A percentile compares a stretch with the other conserved stretches of the same genome.
Conservation (phyloP, 2,329 filamentous ascomycete species). For the Calonectria ilicicola region DNA sequence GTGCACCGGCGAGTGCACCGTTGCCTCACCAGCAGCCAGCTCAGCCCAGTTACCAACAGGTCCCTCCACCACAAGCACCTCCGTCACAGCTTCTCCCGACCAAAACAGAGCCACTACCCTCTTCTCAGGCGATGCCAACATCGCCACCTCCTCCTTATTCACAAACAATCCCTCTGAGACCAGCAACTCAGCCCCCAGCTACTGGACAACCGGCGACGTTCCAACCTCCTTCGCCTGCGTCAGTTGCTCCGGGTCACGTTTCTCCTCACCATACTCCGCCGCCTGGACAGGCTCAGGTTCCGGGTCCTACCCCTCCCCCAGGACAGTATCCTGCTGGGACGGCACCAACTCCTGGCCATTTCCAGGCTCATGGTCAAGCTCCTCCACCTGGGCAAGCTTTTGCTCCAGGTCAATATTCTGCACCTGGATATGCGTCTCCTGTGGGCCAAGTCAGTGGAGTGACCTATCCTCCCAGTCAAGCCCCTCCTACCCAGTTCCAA, state of each 20-base stretch:
- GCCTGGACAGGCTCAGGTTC: not conserved
- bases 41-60: constrained; percentile 23
- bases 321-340: not conserved
- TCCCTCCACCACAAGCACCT: constrained; percentile 15
- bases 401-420: not conserved
- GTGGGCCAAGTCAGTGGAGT: not conserved
- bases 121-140: constrained; percentile 21
- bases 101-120: constrained; percentile 17
- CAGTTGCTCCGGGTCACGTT: constrained; percentile 14
- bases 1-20: constrained; percentile 9
- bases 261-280: constrained; percentile 22
- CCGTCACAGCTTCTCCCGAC: constrained; percentile 22
- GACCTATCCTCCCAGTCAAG: not conserved
- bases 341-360: not conserved
- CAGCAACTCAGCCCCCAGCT: constrained; percentile 27
- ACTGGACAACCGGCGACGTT: constrained; percentile 28
- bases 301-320: not conserved
- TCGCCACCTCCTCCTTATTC: constrained; percentile 42
- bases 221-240: not conserved
- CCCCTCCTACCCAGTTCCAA: not conserved
- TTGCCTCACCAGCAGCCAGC: constrained; percentile 9
- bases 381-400: not conserved
- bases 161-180: constrained; percentile 22
- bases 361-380: constrained; percentile 6
- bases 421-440: not conserved